Evolutionary conservation across 2,329 filamentous ascomycete genomes (phyloP), one percentile per base, ranked within the genome.

Genomic region (Tympanopsis confertula): DNA sequence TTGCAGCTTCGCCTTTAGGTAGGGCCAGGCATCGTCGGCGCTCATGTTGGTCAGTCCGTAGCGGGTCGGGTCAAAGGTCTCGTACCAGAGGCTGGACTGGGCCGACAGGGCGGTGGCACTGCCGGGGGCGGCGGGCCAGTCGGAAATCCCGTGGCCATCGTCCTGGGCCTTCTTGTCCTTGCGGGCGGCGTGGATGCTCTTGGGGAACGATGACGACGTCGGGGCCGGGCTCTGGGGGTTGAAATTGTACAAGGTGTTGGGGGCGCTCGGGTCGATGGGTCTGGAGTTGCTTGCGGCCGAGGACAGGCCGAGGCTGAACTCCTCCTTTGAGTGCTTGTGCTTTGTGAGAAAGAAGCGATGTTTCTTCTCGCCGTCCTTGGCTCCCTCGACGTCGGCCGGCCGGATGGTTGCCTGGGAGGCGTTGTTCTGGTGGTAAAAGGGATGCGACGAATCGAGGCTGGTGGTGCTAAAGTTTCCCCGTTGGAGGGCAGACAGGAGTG

Each of bases 271-370:
- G 48, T 88, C 83, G 4, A 79, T 81, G 1, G 83, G 80, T 46
- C 74, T 72, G 1, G 83, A 87, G 50, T 85, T 88, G 56, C 81
- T 86, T 42, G 77, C 74, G 2, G 81, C 81, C 3, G 83, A 87
- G 1, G 82, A 86, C 3, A 88, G 60, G 2, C 82, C 79, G 3
- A 87, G 65, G 47, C 79, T 71, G 44, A 76, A 78, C 42, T 87
- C 83, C 44, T 86, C 80, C 56, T 81, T 82, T 48, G 72, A 71
- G 41, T 85, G 63, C 54, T 87, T 88, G 50, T 87, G 73, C 52
- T 87, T 88, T 51, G 86, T 82, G 28, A 84, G 69, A 5, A 89
- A 54, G 46, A 89, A 88, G 50, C 88, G 78, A 47, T 87, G 84
- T 46, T 82, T 83, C 60, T 82, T 83, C 49, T 84, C 78, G 58